These are phyloP conservation scores for Trifolium pratense DNA, from an alignment of 306 rosid species.

Conservation along the genomic window DNA sequence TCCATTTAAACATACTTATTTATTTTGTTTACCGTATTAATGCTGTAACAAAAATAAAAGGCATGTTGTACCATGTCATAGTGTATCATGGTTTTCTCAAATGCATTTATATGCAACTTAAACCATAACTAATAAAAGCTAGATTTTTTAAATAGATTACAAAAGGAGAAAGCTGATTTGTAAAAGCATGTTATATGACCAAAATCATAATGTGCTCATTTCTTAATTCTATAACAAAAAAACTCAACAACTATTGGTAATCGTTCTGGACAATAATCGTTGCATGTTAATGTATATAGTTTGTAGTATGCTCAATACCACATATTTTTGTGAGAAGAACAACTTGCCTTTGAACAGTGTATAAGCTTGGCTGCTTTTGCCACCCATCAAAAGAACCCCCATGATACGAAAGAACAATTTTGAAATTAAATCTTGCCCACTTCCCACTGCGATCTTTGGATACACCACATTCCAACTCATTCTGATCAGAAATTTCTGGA, in stretches of 20 bases:
- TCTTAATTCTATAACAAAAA: too few relatives aligned
- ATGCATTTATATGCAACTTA: background rate
- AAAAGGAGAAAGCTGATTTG: conserved; percentile 7
- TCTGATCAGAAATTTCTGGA: conserved; percentile 46
- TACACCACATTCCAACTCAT: conserved; percentile 49
- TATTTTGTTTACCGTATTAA: background rate
- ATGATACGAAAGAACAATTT: conserved; percentile 74
- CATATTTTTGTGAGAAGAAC: conserved; percentile 20
- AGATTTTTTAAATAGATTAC: background rate
- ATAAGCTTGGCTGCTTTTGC: conserved; percentile 91
- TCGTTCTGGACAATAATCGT: too few relatives aligned
- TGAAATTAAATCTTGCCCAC: conserved; percentile 88
- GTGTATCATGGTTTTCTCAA: background rate
- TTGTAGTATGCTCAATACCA: background rate
- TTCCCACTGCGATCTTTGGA: conserved; percentile 64
- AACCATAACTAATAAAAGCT: conserved; percentile 10
- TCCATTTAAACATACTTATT: conserved; percentile 1
- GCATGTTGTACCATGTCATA: too few relatives aligned
- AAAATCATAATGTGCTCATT: too few relatives aligned
- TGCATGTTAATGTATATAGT: background rate
- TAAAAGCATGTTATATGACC: background rate
- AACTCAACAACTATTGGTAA: too few relatives aligned
- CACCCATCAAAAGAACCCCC: conserved; percentile 94
- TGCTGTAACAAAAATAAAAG: too few relatives aligned
- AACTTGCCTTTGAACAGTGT: conserved; percentile 87